phyloP scores from a whole-genome alignment of 352 stramenopile genomes.

The Globisporangium perplexum region DNA sequence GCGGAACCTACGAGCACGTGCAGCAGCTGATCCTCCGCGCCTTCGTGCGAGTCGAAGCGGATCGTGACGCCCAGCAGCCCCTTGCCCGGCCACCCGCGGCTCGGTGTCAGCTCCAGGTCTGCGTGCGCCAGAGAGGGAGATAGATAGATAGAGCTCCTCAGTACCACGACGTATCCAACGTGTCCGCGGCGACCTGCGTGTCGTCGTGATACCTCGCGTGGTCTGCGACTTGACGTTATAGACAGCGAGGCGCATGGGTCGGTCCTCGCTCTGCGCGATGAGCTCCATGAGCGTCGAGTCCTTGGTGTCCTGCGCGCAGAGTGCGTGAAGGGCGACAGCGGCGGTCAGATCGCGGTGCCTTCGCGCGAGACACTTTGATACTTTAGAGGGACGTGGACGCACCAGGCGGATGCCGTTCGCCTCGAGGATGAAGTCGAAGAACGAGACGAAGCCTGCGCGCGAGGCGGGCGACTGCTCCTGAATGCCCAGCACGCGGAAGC shows the following conservation, averaged over 20 bases:
- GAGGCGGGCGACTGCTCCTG: constrained; percentile 93
- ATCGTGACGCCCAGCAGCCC: constrained; percentile 97
- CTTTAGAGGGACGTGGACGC: no score
- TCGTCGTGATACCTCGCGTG: constrained; percentile 27
- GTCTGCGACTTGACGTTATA: constrained; percentile 82
- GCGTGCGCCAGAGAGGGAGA: background rate
- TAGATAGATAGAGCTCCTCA: background rate
- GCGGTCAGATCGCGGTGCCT: background rate
- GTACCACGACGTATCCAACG: background rate
- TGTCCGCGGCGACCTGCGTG: no score
- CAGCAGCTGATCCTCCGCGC: constrained; percentile 93
- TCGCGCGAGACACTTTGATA: background rate
- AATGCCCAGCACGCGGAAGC: constrained; percentile 96
- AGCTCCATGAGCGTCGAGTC: constrained; percentile 91
- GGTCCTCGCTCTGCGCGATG: constrained; percentile 84
- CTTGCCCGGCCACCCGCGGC: constrained; percentile 91
- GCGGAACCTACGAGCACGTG: constrained; percentile 82
- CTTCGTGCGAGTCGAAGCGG: constrained; percentile 95
- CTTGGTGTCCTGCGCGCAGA: constrained; percentile 51
- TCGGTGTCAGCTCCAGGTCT: constrained; percentile 87
- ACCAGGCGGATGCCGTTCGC: constrained; percentile 88
- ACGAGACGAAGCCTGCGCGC: constrained; percentile 92
- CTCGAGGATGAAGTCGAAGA: constrained; percentile 98
- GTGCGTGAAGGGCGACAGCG: background rate
- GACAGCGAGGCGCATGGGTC: constrained; percentile 59